Conservation (phyloP, 352 stramenopile species). For the Phytophthora tubulina region DNA sequence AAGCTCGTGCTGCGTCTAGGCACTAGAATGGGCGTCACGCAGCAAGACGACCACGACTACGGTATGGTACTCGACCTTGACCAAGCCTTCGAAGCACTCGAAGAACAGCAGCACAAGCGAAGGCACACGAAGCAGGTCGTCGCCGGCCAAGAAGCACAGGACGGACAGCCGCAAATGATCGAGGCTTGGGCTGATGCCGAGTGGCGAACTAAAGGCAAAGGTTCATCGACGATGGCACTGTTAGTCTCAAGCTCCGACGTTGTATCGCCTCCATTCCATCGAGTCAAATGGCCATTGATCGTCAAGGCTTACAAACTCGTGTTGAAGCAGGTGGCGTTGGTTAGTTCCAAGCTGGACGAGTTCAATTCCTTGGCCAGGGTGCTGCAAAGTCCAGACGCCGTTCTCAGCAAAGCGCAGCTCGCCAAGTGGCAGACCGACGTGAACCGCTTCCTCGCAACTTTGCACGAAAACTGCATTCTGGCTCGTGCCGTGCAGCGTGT, state of each 20-base stretch:
- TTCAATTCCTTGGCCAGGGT: slow-evolving; percentile 65
- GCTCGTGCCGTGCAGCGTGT: slow-evolving; percentile 44
- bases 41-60: slow-evolving; percentile 70
- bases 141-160: slow-evolving; percentile 33
- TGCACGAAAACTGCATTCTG: slow-evolving; percentile 44
- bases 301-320: slow-evolving; percentile 60
- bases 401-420: slow-evolving; percentile 65
- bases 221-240: slow-evolving; percentile 31
- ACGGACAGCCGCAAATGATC: slow-evolving; percentile 13
- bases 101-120: slow-evolving; percentile 38
- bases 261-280: slow-evolving; percentile 60
- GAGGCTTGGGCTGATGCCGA: slow-evolving; percentile 54
- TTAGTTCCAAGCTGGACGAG: slow-evolving; percentile 68
- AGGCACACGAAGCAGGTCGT: slow-evolving; percentile 54
- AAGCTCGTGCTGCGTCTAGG: slow-evolving; percentile 66
- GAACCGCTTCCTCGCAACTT: slow-evolving; percentile 40
- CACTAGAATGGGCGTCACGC: slow-evolving; percentile 50
- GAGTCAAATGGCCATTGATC: slow-evolving; percentile 60
- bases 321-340: slow-evolving; percentile 50
- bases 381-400: slow-evolving; percentile 54
- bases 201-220: slow-evolving; percentile 49
- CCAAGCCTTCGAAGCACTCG: slow-evolving; percentile 51
- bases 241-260: slow-evolving; percentile 63
- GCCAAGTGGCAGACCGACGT: slow-evolving; percentile 59
- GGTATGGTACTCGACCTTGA: slow-evolving; percentile 70